Base-by-base conservation (phyloP, 1,284 basidiomycete species). In the Pisolithus thermaeus region DNA sequence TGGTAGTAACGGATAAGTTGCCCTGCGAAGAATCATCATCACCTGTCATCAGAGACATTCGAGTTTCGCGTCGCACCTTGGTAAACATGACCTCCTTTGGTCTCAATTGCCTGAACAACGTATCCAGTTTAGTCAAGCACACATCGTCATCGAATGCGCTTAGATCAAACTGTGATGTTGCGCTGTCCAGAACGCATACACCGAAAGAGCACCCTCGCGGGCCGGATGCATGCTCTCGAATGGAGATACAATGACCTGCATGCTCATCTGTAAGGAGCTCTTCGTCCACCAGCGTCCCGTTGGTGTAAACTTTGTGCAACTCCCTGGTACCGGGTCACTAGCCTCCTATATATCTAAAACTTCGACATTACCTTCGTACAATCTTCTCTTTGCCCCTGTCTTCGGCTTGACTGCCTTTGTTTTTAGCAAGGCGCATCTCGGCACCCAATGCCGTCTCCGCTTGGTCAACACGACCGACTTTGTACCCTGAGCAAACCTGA, bases 381-480 rank as follows among this genome's bases (percentile, higher is more conserved):
- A 96, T 94, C 75, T 88, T 90, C 30, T 84, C 87, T 61, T 79
- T 82, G 59, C 77, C 72, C 58, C 78, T 60, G 69, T 67, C 70
- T 22, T 71, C 73, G 5, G 47, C n/a, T 12, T 64, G 63, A 62
- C 83, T 84, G 1, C 77, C 76, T 67, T 87, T 89, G 47, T 90
- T 78, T 7, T 83, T 84, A 7, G 85, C 85, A 53, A 88, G 61
- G 14, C 87, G 81, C 87, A 90, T 90, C 65, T 90, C 87, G 7
- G 87, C 87, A 4, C 87, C 87, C 14, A 90, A 77, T 3, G 87
- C 94, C 0, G 97, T 99, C 72, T 99, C 97, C 2, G 87, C 85
- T 70, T 99, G 97, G 64, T 98, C 96, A 9, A 99, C 97, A 14
- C 92, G 84, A 16, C 97, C 97, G 52, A 99, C 92, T 72, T 98